Percentiles rank a stretch among this genome's conserved stretches.
Evolutionary conservation across 176 grass and related monocot genomes (phyloP).

Genomic region (Triticum timopheevii): DNA sequence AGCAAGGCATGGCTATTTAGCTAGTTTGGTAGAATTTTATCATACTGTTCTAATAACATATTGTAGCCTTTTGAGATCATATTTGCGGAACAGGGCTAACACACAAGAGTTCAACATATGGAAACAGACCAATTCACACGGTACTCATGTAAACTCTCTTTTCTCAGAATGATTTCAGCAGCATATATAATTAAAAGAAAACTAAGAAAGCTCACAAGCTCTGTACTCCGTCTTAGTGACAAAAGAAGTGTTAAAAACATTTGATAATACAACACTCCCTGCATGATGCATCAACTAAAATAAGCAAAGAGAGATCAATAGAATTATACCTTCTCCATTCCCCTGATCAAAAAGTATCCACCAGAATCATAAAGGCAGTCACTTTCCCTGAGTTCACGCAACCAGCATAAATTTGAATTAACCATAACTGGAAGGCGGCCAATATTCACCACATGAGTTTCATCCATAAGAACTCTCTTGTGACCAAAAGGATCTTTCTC

Average conservation of each 20-base stretch:
- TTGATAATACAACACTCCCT: neutral
- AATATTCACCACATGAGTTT: constrained; percentile 55
- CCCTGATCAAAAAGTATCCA: constrained; percentile 98
- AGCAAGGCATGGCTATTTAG: neutral
- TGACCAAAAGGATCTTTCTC: constrained; percentile 64
- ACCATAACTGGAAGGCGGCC: constrained; percentile 89
- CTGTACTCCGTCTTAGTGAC: neutral
- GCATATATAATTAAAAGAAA: neutral
- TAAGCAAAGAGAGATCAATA: constrained; percentile 22
- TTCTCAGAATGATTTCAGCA: neutral
- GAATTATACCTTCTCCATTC: constrained; percentile 90
- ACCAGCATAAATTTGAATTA: constrained; percentile 83
- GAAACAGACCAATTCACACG: neutral
- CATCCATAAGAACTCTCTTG: constrained; percentile 48
- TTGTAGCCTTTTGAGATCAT: neutral
- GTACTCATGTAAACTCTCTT: neutral
- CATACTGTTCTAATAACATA: constrained; percentile 3
- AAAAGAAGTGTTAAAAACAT: constrained; percentile 6
- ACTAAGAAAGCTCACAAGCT: neutral
- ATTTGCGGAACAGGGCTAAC: constrained; percentile 4
- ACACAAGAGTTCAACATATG: constrained; percentile 2
- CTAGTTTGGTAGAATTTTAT: neutral
- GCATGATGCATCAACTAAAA: constrained; percentile 19
- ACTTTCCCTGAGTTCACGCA: constrained; percentile 49
- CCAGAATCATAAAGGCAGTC: constrained; percentile 92